Evolutionary conservation across 148 eudicot genomes (phyloP).

Genomic region (Selenicereus undatus): DNA sequence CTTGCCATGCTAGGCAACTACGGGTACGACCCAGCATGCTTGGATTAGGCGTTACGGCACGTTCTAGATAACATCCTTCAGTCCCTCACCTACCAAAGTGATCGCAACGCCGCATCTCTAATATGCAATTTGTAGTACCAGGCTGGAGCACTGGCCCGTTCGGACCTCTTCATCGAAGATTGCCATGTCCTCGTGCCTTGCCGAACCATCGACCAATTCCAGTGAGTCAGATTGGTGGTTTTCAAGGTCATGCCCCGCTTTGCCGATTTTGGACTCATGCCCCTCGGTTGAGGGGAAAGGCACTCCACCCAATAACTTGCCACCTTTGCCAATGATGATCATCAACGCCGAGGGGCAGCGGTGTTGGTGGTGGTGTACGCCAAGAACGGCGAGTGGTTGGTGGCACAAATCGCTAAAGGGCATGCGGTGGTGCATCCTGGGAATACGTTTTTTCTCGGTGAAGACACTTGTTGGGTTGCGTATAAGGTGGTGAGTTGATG

Average conservation of each 20-base stretch:
- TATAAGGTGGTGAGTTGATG: slow-evolving; percentile 36
- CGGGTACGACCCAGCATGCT: slow-evolving; percentile 32
- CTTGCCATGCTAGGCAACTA: slow-evolving; percentile 11
- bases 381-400: slow-evolving; percentile 51
- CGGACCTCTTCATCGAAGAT: slow-evolving; percentile 70
- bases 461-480: slow-evolving; percentile 65
- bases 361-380: slow-evolving; percentile 54
- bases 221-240: slow-evolving; percentile 34
- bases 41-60: slow-evolving; percentile 70
- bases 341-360: slow-evolving; percentile 49
- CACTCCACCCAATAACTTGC: slow-evolving; percentile 44
- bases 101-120: slow-evolving; percentile 61
- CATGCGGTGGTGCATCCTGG: no score
- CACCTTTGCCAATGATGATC: slow-evolving; percentile 37
- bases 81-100: slow-evolving; percentile 46
- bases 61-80: slow-evolving; percentile 64
- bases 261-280: slow-evolving; percentile 67
- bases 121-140: slow-evolving; percentile 71
- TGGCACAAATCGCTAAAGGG: slow-evolving; percentile 38
- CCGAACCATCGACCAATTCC: slow-evolving; percentile 47
- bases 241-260: slow-evolving; percentile 74
- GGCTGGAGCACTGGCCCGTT: slow-evolving; percentile 58
- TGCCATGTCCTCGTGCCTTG: slow-evolving; percentile 51
- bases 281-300: slow-evolving; percentile 59
- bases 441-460: no score